Conservation (phyloP, 176 grass and related monocot species). For the Stipa capillata region DNA sequence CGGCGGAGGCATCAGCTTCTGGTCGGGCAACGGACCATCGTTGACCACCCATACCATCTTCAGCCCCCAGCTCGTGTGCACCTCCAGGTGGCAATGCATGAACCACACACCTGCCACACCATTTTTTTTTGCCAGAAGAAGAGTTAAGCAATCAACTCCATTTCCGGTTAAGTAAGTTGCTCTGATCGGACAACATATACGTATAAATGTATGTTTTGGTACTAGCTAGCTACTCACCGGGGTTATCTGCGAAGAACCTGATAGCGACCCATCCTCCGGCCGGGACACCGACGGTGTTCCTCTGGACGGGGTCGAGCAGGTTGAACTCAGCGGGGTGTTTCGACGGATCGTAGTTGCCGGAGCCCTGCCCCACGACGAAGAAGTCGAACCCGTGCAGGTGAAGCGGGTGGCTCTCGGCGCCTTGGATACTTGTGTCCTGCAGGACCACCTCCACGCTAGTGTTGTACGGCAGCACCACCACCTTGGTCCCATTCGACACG, state of each 20-base stretch:
- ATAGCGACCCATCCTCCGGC: constrained; percentile 70
- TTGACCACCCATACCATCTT: constrained; percentile 74
- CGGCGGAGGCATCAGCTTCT: constrained; percentile 56
- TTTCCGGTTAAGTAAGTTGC: too few relatives aligned
- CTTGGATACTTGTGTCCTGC: constrained; percentile 66
- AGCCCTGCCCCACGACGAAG: constrained; percentile 51
- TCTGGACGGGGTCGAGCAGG: constrained; percentile 49
- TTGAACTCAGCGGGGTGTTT: constrained; percentile 44
- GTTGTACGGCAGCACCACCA: constrained; percentile 46
- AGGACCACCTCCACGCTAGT: constrained; percentile 71
- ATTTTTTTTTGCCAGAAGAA: neutral
- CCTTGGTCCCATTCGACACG: constrained; percentile 55
- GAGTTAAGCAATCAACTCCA: neutral
- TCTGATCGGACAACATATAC: too few relatives aligned
- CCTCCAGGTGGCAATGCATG: constrained; percentile 69
- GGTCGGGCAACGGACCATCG: constrained; percentile 45
- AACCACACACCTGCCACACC: constrained; percentile 50
- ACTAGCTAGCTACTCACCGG: constrained; percentile 52
- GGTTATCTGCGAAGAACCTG: constrained; percentile 71
- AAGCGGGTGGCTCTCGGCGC: constrained; percentile 68
- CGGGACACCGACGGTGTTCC: constrained; percentile 61
- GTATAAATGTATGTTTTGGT: too few relatives aligned
- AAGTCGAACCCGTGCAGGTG: constrained; percentile 73
- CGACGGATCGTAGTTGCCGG: constrained; percentile 49
- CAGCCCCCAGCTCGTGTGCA: constrained; percentile 71